Conservation (phyloP, 768 basidiomycete genomes). For the Ephemerocybe angulata region DNA sequence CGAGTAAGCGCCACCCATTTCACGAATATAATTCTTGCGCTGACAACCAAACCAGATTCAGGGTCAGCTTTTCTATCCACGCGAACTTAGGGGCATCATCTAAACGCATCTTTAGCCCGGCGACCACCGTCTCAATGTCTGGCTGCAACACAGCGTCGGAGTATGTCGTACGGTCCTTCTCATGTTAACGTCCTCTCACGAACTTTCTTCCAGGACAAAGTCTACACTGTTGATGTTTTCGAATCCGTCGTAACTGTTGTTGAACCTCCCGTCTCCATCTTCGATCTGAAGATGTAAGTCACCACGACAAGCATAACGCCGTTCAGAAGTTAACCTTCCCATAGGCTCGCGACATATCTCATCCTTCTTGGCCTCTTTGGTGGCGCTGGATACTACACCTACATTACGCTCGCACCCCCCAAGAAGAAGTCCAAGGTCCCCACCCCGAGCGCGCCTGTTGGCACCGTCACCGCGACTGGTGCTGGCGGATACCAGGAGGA, state of each 20-base stretch:
- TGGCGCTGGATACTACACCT: constrained; percentile 61
- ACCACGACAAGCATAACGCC: too few relatives aligned
- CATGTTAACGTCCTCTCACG: neutral
- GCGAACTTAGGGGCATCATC: neutral
- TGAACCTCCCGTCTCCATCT: constrained; percentile 72
- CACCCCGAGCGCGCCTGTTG: constrained; percentile 48
- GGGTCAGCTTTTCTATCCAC: constrained; percentile 36
- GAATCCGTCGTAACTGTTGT: constrained; percentile 77
- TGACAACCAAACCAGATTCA: constrained; percentile 44
- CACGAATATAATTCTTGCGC: neutral
- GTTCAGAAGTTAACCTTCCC: too few relatives aligned
- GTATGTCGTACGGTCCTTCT: constrained; percentile 33
- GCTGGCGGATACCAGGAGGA: constrained; percentile 79
- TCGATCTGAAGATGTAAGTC: constrained; percentile 77
- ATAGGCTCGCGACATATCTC: constrained; percentile 64
- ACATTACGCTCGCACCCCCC: constrained; percentile 55
- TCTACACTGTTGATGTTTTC: constrained; percentile 62
- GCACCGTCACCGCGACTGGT: constrained; percentile 58
- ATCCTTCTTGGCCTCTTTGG: constrained; percentile 63
- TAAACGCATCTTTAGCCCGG: constrained; percentile 50
- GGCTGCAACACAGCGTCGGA: constrained; percentile 68
- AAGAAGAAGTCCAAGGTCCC: constrained; percentile 56
- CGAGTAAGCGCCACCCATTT: constrained; percentile 58
- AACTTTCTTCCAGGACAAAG: constrained; percentile 41
- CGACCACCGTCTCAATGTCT: constrained; percentile 68